phyloP scores from a whole-genome alignment of 441 rosid genomes.

The Populus tomentosa region DNA sequence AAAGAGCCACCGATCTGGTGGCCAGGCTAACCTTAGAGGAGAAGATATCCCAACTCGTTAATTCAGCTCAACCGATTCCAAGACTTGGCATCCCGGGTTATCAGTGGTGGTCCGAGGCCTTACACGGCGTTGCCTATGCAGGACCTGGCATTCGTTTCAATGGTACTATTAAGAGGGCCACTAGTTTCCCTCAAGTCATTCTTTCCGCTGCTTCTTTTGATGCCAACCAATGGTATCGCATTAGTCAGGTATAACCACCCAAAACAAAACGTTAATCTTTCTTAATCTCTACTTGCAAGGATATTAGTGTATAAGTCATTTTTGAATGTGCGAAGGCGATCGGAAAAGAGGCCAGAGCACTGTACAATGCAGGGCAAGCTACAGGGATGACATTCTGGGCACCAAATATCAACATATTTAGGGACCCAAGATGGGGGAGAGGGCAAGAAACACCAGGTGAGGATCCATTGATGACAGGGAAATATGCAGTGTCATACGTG shows the following conservation, averaged over 20 bases:
- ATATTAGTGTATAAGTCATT: too few relatives aligned
- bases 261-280: neutral
- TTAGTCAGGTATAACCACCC: conserved; percentile 68
- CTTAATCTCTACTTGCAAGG: neutral
- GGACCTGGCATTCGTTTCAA: conserved; percentile 82
- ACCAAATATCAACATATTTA: conserved; percentile 84
- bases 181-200: conserved; percentile 96
- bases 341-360: conserved; percentile 86
- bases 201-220: conserved; percentile 90
- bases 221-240: conserved; percentile 75
- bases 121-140: conserved; percentile 86
- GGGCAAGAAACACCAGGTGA: conserved; percentile 99
- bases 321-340: conserved; percentile 46
- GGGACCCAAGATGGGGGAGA: conserved; percentile 98
- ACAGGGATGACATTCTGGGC: conserved; percentile 90
- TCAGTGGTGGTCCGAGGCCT: conserved; percentile 99
- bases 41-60: conserved; percentile 67
- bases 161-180: conserved; percentile 67
- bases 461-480: conserved; percentile 75
- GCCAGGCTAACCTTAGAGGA: conserved; percentile 66
- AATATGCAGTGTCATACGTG: conserved; percentile 78
- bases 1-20: conserved; percentile 68
- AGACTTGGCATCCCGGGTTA: conserved; percentile 78
- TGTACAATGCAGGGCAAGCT: conserved; percentile 84
- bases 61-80: conserved; percentile 68